Percentiles rank a stretch among this genome's conserved stretches.
Evolutionary conservation across 108 stramenopile species (phyloP).

Genomic region (Cylindrotheca closterium): DNA sequence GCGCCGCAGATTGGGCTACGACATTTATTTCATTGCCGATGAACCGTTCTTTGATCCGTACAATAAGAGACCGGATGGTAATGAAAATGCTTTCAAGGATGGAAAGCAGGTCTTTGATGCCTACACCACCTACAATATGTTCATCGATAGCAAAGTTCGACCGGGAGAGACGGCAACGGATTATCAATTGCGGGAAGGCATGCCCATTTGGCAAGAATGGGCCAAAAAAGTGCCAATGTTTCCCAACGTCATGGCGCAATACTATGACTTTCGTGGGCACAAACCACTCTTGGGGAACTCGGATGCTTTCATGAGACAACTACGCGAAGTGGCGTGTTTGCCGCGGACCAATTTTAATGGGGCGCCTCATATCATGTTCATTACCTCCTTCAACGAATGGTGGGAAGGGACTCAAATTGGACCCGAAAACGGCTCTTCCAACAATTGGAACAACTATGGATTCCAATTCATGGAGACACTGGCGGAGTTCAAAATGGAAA

Average conservation of each 20-base stretch:
- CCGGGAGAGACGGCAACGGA: constrained; percentile 18
- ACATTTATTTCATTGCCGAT: constrained; percentile 35
- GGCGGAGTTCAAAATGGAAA: constrained; percentile 12
- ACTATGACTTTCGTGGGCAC: constrained; percentile 30
- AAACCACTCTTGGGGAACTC: constrained; percentile 15
- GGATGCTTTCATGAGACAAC: constrained; percentile 14
- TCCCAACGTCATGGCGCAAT: constrained; percentile 27
- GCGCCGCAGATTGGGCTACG: constrained; percentile 6
- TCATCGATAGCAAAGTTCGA: background rate
- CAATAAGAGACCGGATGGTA: constrained; percentile 7
- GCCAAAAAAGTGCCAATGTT: constrained; percentile 30
- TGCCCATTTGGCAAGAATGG: constrained; percentile 31
- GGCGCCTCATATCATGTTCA: constrained; percentile 23
- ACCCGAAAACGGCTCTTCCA: constrained; percentile 9
- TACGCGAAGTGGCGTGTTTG: constrained; percentile 22
- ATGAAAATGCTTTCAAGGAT: constrained; percentile 9
- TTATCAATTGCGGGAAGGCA: constrained; percentile 24
- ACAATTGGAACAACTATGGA: constrained; percentile 14
- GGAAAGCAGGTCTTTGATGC: constrained; percentile 26
- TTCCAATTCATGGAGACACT: constrained; percentile 23
- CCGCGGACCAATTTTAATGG: constrained; percentile 17
- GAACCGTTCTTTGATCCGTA: constrained; percentile 14
- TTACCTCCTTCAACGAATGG: constrained; percentile 36
- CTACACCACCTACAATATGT: constrained; percentile 39
- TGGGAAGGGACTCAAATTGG: constrained; percentile 34